Percentiles rank a stretch among this genome's conserved stretches.
Evolutionary conservation across 2,329 filamentous ascomycete genomes (phyloP).

Genomic region (Colletotrichum lupini): DNA sequence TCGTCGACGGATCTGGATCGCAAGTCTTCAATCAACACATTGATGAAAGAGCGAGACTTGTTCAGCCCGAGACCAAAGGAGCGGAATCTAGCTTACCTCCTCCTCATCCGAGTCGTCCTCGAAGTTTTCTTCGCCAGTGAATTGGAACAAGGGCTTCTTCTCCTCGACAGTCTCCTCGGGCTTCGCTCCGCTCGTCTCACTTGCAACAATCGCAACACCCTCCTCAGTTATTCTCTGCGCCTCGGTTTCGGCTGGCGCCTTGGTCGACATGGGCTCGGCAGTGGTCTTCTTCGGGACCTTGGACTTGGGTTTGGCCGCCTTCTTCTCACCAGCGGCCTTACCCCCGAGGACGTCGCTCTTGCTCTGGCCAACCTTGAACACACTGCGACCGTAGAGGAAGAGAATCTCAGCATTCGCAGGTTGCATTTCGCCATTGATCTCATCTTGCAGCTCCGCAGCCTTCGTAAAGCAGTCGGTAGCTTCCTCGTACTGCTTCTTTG

Average conservation of each 20-base stretch:
- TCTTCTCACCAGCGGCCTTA: constrained; percentile 72
- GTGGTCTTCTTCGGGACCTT: constrained; percentile 51
- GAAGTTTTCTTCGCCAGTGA: constrained; percentile 94
- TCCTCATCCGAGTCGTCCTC: constrained; percentile 85
- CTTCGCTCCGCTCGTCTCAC: constrained; percentile 55
- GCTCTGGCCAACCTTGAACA: constrained; percentile 93
- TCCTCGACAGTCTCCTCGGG: constrained; percentile 52
- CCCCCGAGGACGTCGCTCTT: constrained; percentile 95
- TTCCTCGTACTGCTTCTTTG: constrained; percentile 86
- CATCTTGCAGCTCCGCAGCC: constrained; percentile 89
- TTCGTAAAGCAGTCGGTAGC: constrained; percentile 89
- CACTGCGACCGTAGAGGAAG: constrained; percentile 91
- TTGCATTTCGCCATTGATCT: constrained; percentile 91
- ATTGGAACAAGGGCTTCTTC: constrained; percentile 88
- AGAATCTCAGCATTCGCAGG: constrained; percentile 93
- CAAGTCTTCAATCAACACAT: neutral
- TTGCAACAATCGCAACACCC: constrained; percentile 55
- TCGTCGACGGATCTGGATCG: neutral
- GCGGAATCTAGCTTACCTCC: constrained; percentile 56
- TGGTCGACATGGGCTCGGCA: constrained; percentile 45
- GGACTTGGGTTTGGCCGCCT: constrained; percentile 45
- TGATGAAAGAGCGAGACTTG: neutral
- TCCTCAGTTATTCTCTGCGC: constrained; percentile 58
- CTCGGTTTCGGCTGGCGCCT: constrained; percentile 46
- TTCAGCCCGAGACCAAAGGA: neutral